Evolutionary conservation across 2,329 filamentous ascomycete genomes (phyloP), one percentile per base, ranked within the genome.

Genomic region (Neocucurbitaria cava): DNA sequence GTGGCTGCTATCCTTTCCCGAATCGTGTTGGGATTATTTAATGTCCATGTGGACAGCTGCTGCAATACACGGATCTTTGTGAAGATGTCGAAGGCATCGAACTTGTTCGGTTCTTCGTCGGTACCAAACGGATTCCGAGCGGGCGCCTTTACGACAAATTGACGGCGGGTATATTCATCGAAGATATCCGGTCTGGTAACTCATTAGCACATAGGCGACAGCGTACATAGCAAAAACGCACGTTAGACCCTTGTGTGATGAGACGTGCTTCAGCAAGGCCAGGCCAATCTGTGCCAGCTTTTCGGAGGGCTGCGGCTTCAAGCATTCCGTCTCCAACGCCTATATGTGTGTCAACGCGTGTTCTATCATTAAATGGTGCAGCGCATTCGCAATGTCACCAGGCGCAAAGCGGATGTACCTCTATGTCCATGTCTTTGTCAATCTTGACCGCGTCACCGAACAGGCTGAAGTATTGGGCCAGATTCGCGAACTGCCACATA

Each of bases 401-500:
- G 64, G 66, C 66, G 67, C 66, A 67, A 58, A 47, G 31, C 31
- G 39, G 51, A 51, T 59, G 68, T 85, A 96, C 95, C 80, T 98
- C 93, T 61, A 97, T 90, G 70, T 94, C 92, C 59, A 97, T 83
- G 70, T 89, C 87, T 59, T 96, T 90, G 66, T 95, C 89, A 62
- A 98, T 90, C 79, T 96, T 97, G 74, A 96, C 88, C 39, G 88
- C 88, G 68, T 89, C 88, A 58, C 94, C 93, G 76, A 99, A 99
- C 36, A 94, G 86, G 74, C 89, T 90, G 57, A 98, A 91, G 84
- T 92, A 99, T 78, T 99, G 94, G 78, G 89, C 92, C 7, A 98
- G 80, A 70, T 92, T 94, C 57, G 94, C 91, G 77, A 98, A 97
- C 76, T 97, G 90, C 93, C 94, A 98, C 83, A 91, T 92, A 73